phyloP scores from a whole-genome alignment of 768 basidiomycete genomes.

The Agaricus subrufescens region DNA sequence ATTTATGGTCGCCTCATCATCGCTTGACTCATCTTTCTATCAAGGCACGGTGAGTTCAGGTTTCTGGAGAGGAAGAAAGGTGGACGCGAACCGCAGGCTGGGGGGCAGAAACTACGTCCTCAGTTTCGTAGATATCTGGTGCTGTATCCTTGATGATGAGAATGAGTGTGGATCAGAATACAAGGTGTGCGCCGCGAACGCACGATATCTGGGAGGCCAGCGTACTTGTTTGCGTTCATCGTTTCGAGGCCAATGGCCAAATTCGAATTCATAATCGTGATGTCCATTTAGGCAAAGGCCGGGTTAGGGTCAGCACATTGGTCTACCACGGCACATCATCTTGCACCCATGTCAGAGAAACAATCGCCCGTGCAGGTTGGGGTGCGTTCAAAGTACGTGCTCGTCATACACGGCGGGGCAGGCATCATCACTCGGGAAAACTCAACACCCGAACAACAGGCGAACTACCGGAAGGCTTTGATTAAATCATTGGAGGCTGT shows the following conservation, averaged over 20 bases:
- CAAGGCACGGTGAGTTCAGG: constrained; percentile 1
- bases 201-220: constrained; percentile 89
- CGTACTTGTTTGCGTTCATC: constrained; percentile 77
- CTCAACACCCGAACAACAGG: constrained; percentile 58
- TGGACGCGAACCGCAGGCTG: constrained; percentile 42
- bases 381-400: constrained; percentile 22
- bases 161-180: background rate
- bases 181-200: constrained; percentile 22
- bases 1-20: constrained; percentile 54
- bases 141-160: constrained; percentile 66
- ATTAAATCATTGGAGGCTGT: constrained; percentile 47
- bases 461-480: constrained; percentile 53
- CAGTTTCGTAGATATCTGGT: constrained; percentile 89
- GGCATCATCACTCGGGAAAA: constrained; percentile 57
- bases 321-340: background rate
- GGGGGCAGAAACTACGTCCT: constrained; percentile 61
- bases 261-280: background rate
- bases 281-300: constrained; percentile 2
- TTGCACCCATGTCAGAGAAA: constrained; percentile 1
- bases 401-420: constrained; percentile 81
- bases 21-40: constrained; percentile 61
- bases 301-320: background rate
- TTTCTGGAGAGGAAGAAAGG: background rate
- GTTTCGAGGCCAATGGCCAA: background rate
- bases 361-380: background rate